Percentiles rank a stretch among this genome's conserved stretches.
These are phyloP conservation scores for Coemansia sp. DNA, from an alignment of 192 early-diverging fungal genomes.

Conservation along the genomic window DNA sequence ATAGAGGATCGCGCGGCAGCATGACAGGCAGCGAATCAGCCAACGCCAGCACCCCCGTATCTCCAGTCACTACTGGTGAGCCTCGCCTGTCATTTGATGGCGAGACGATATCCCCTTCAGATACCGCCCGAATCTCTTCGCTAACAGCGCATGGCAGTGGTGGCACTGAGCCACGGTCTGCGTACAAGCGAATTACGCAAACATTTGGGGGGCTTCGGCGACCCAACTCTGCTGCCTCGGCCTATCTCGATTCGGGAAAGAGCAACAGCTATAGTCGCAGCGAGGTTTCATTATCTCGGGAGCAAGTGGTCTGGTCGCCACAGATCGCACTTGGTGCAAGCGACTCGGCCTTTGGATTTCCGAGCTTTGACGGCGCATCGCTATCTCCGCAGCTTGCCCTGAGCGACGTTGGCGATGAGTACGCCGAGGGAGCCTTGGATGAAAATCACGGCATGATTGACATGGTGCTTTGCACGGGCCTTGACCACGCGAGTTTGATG, in stretches of 20 bases:
- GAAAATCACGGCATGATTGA: not conserved
- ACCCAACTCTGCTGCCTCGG: conserved; percentile 19
- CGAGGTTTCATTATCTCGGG: conserved; percentile 41
- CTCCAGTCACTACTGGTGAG: conserved; percentile 30
- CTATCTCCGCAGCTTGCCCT: conserved; percentile 12
- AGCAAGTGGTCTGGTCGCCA: conserved; percentile 55
- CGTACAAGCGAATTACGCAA: conserved; percentile 14
- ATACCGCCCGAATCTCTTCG: conserved; percentile 28
- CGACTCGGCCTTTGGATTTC: conserved; percentile 29
- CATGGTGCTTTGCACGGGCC: not conserved
- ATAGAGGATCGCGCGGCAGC: conserved; percentile 32
- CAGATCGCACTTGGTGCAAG: conserved; percentile 32
- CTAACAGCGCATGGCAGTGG: conserved; percentile 19
- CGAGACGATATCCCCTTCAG: conserved; percentile 23
- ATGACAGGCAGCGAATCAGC: conserved; percentile 23
- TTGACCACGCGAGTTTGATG: conserved; percentile 4
- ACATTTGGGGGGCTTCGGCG: conserved; percentile 24
- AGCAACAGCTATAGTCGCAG: conserved; percentile 28
- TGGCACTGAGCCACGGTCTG: conserved; percentile 11
- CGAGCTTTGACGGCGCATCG: conserved; percentile 7
- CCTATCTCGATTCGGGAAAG: conserved; percentile 23
- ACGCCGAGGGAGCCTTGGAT: conserved; percentile 7
- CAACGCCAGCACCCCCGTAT: conserved; percentile 29
- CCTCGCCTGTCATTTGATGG: conserved; percentile 51
- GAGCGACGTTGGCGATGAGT: conserved; percentile 29